A percentile compares a stretch with the other conserved stretches of the same genome.
These are phyloP conservation scores for Handroanthus guayacan DNA, from an alignment of 257 asterid genomes.

Conservation along the genomic window DNA sequence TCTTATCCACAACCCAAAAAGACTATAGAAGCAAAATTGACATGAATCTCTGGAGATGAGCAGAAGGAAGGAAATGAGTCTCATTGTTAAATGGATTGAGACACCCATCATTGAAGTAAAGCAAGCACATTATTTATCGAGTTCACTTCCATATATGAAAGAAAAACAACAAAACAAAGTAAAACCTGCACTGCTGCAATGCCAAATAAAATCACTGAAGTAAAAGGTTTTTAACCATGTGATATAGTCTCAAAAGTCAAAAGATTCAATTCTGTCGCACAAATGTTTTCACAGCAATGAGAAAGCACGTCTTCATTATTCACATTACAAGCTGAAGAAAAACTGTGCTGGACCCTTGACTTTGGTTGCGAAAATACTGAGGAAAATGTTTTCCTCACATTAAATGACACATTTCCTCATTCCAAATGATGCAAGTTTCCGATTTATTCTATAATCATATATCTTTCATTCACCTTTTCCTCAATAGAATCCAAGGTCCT, in stretches of 20 bases:
- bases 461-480: neutral
- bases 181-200: neutral
- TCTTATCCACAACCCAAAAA: neutral
- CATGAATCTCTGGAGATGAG: neutral
- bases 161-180: neutral
- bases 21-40: neutral
- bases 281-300: neutral
- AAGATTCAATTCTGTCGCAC: neutral
- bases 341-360: neutral
- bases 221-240: neutral
- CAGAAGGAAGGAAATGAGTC: neutral
- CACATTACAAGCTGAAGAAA: neutral
- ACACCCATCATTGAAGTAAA: neutral
- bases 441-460: neutral
- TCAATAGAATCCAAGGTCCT: neutral
- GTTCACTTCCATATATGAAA: neutral
- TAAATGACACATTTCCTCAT: neutral
- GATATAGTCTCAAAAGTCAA: neutral
- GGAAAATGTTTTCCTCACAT: neutral
- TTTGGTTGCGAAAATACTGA: neutral
- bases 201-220: neutral
- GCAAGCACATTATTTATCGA: neutral
- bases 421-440: neutral
- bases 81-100: neutral
- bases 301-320: neutral